A percentile compares a stretch with the other conserved stretches of the same genome.
Evolutionary conservation across 129 eudicot species (phyloP).

Genomic region (Saussurea involucrata): DNA sequence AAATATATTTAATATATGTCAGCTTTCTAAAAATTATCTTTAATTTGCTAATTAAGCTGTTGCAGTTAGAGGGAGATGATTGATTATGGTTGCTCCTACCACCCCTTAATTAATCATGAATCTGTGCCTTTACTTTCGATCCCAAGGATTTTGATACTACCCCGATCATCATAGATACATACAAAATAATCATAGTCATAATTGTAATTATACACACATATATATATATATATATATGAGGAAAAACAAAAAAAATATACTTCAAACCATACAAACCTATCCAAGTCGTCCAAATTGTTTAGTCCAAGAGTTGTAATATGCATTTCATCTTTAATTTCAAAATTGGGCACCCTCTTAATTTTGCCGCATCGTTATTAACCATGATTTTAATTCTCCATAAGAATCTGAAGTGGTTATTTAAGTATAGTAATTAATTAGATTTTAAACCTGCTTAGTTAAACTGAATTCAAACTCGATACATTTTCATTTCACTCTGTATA

Average conservation of each 20-base stretch:
- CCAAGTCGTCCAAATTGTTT: not conserved
- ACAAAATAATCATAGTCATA: not conserved
- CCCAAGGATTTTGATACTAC: constrained; percentile 42
- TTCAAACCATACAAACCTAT: not conserved
- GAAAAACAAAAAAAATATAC: too few species aligned
- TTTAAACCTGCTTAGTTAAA: not conserved
- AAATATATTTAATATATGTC: not conserved
- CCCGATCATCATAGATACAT: not conserved
- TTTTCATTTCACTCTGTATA: not conserved
- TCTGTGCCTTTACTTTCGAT: constrained; percentile 38
- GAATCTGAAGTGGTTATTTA: not conserved
- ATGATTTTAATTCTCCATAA: not conserved
- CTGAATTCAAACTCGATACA: not conserved
- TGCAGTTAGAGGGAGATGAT: constrained; percentile 57
- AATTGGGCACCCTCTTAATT: not conserved
- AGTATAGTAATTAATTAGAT: not conserved
- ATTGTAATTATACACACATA: too few species aligned
- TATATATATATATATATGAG: not conserved
- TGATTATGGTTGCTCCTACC: constrained; percentile 22
- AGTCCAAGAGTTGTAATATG: not conserved
- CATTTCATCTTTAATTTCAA: not conserved
- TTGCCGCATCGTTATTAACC: not conserved
- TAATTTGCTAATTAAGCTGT: not conserved
- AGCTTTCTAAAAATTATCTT: not conserved
- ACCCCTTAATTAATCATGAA: constrained; percentile 19